Conservation (phyloP, 164 flowering plant species). For the Nymphaea thermarum region DNA sequence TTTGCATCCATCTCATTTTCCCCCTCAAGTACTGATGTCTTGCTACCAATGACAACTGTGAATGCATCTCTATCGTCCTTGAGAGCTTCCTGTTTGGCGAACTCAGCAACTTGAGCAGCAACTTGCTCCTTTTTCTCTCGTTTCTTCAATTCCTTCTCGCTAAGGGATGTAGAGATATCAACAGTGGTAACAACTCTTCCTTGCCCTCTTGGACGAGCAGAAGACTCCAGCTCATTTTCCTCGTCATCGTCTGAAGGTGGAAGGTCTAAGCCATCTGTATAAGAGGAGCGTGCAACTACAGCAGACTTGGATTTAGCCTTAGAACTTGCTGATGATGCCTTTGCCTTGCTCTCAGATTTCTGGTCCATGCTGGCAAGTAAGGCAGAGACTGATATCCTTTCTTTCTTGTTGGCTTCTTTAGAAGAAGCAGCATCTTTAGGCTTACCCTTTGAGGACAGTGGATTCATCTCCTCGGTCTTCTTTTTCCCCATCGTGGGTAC, state of each 20-base stretch:
- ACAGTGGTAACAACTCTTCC: slow-evolving; percentile 12
- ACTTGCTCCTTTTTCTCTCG: slow-evolving; percentile 59
- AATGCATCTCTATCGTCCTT: slow-evolving; percentile 76
- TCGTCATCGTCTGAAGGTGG: slow-evolving; percentile 56
- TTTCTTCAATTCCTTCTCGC: slow-evolving; percentile 61
- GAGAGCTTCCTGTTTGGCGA: slow-evolving; percentile 51
- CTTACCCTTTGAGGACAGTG: slow-evolving; percentile 32
- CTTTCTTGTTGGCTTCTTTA: slow-evolving; percentile 15
- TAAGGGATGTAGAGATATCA: slow-evolving; percentile 24
- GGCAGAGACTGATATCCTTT: slow-evolving; percentile 54
- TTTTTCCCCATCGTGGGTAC: slow-evolving; percentile 39
- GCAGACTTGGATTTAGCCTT: slow-evolving; percentile 23
- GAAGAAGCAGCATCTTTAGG: slow-evolving; percentile 6
- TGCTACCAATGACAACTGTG: slow-evolving; percentile 11
- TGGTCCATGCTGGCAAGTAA: slow-evolving; percentile 81
- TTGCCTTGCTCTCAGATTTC: slow-evolving; percentile 50
- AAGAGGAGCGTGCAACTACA: slow-evolving; percentile 30
- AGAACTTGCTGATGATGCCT: slow-evolving; percentile 21
- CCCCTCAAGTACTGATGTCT: slow-evolving; percentile 5
- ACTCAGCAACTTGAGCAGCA: slow-evolving; percentile 40
- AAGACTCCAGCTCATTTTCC: slow-evolving; percentile 12
- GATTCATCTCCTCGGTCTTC: slow-evolving; percentile 41
- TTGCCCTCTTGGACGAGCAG: neutral
- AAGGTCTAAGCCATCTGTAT: slow-evolving; percentile 62
- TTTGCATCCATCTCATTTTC: slow-evolving; percentile 11